Base-by-base conservation (phyloP, 129 eudicot genomes). In the Flaveria robusta region DNA sequence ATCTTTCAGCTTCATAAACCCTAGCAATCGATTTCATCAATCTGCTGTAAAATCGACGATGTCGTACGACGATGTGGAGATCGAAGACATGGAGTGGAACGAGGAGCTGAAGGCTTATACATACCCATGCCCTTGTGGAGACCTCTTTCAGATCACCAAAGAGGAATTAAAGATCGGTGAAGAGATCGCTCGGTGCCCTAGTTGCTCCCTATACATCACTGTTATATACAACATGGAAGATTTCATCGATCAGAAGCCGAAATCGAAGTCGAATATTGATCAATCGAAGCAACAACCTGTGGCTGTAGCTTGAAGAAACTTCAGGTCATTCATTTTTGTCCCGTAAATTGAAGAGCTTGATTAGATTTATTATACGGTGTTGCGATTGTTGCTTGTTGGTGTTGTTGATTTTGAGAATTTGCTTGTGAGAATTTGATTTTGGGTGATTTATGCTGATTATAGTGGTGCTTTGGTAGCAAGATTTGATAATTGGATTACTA, bases 41-140 rank as follows among this genome's bases (percentile, higher is more conserved):
- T 24, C 2, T 77, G 64, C 76, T 10, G 63, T 4, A 54, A 67
- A 68, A 68, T 23, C 24, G 65, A 31, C 50, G 83, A 93, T 93
- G 98, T 93, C 98, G 68, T 93, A 93, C 88, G 98, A 93, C 80
- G 97, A 93, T 55, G 98, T 93, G 13, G 98, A 93, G 84, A 93
- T 93, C 55, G 98, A 93, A 80, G 98, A 93, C 65, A 93, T 93
- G 98, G 98, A 93, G 86, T 93, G 98, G 98, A 88, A 85, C 90
- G 93, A 91, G 11, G 96, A 88, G 86, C 83, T 93, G 0, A 87
- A 93, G 66, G 84, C 98, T 0, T 93, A 42, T 85, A 93, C 98
- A 1, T 93, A 93, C 75, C 97, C 98, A 0, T 93, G 97, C 55
- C 98, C 98, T 5, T 93, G 98, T 73, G 97, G 97, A 12, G 97